Evolutionary conservation across 2,329 filamentous ascomycete genomes (phyloP), one percentile per base, ranked within the genome.

Genomic region (Zarea fungicola): DNA sequence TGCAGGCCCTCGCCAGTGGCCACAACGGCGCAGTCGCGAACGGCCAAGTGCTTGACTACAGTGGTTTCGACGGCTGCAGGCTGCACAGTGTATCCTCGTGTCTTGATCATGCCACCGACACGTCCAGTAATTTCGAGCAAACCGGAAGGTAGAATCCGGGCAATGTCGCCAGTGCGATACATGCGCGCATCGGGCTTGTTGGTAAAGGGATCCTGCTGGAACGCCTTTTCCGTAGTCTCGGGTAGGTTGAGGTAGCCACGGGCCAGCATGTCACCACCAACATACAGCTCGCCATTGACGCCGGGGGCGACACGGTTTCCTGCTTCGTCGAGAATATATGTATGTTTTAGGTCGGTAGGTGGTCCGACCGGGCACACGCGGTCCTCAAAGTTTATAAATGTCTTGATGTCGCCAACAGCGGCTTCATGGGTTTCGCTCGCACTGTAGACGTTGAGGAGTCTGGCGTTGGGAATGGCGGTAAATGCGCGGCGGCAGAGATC

Each of bases 371-470:
- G 85, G 55, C 86, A 89, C 54, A 88, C 86, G 2, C 76, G 71
- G 1, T 78, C 71, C 39, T 85, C 76, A 44, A 75, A 71, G 52
- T 83, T 73, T 26, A 88, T 64, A 64, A 89, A 86, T 1, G 81
- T 76, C 49, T 75, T 72, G 55, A 91, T 84, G 57, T 90, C 86
- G 34, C 87, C 87, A 55, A 84, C 89, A 1, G 87, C 85, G 52
- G 88, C 83, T 65, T 90, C 86, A 55, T 90, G 86, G 0, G 87
- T 91, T 64, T 92, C 87, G 59, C 86, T 89, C 14, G 87, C 86
- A 60, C 85, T 89, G 68, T 92, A 92, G 58, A 85, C 86, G 57
- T 91, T 92, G 53, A 91, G 77, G 11, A 92, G 67, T 14, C 84
- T 81, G 3, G 81, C 76, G 0, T 83, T 77, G 0, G 87, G 86